Conservation (phyloP, 2,329 filamentous ascomycete genomes). For the Mycosphaerella sp. region DNA sequence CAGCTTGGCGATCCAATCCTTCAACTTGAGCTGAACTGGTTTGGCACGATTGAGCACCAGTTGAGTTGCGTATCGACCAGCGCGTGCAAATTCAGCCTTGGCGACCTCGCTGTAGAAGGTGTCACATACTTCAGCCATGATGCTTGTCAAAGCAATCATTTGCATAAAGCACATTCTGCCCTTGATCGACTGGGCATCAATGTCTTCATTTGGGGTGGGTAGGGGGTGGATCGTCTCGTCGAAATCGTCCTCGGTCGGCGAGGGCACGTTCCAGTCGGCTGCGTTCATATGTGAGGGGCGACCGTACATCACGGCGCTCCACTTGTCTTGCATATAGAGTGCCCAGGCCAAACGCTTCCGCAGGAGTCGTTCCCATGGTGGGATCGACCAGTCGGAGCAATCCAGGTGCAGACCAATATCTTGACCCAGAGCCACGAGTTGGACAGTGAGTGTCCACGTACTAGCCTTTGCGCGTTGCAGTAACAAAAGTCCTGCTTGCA, state of each 20-base stretch:
- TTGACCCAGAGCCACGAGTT: constrained; percentile 79
- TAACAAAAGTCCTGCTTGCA: constrained; percentile 69
- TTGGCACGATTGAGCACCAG: constrained; percentile 70
- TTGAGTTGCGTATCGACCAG: constrained; percentile 64
- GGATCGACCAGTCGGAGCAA: constrained; percentile 80
- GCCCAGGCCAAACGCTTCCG: constrained; percentile 86
- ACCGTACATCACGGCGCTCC: constrained; percentile 79
- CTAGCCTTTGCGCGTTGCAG: constrained; percentile 70
- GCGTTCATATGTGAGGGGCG: constrained; percentile 70
- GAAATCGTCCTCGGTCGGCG: constrained; percentile 62
- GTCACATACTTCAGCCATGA: constrained; percentile 73
- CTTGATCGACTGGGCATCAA: constrained; percentile 56
- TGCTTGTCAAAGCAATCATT: constrained; percentile 68
- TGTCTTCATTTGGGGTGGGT: constrained; percentile 45
- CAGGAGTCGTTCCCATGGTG: constrained; percentile 77
- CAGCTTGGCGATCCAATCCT: constrained; percentile 73
- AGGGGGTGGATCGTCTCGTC: constrained; percentile 55
- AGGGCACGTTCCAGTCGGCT: constrained; percentile 69
- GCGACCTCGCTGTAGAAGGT: constrained; percentile 76
- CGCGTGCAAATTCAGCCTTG: constrained; percentile 61
- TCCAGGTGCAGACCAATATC: constrained; percentile 86
- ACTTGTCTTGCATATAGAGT: constrained; percentile 90
- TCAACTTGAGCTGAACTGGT: constrained; percentile 73
- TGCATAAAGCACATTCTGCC: constrained; percentile 67
- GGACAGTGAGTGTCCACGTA: constrained; percentile 78